A percentile compares a stretch with the other conserved stretches of the same genome.
phyloP scores from a whole-genome alignment of 2,329 filamentous ascomycete species.

The Ophiostoma montium region DNA sequence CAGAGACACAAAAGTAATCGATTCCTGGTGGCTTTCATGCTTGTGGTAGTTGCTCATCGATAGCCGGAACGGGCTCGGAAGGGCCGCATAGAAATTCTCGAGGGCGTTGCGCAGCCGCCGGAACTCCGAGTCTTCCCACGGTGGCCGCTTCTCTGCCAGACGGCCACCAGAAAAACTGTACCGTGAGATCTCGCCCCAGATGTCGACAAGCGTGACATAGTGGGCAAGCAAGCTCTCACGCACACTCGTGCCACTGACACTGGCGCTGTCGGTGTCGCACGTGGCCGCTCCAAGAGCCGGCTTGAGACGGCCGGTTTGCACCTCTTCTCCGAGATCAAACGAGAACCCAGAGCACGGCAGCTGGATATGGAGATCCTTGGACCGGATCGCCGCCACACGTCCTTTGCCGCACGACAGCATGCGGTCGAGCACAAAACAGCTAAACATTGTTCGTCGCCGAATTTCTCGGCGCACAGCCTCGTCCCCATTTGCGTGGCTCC shows the following conservation, averaged over 20 bases:
- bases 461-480: slow-evolving; percentile 47
- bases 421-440: slow-evolving; percentile 58
- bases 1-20: slow-evolving; percentile 50
- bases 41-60: slow-evolving; percentile 48
- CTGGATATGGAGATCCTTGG: slow-evolving; percentile 48
- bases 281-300: neutral
- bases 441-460: slow-evolving; percentile 57
- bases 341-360: slow-evolving; percentile 53
- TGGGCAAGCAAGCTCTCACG: slow-evolving; percentile 34
- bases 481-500: slow-evolving; percentile 8
- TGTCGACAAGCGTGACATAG: slow-evolving; percentile 43
- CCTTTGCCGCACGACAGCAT: slow-evolving; percentile 52
- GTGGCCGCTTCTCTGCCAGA: slow-evolving; percentile 34
- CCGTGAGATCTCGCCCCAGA: slow-evolving; percentile 43
- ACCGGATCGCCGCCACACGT: slow-evolving; percentile 42
- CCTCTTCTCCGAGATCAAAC: slow-evolving; percentile 47
- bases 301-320: slow-evolving; percentile 35
- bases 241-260: neutral
- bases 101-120: slow-evolving; percentile 36
- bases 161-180: slow-evolving; percentile 40
- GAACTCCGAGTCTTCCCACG: slow-evolving; percentile 46
- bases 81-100: slow-evolving; percentile 33
- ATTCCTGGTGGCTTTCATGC: slow-evolving; percentile 49
- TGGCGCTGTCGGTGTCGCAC: neutral
- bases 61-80: slow-evolving; percentile 44